Base-by-base conservation (phyloP, 495 filamentous ascomycete species). In the Neohortaea acidophila region DNA sequence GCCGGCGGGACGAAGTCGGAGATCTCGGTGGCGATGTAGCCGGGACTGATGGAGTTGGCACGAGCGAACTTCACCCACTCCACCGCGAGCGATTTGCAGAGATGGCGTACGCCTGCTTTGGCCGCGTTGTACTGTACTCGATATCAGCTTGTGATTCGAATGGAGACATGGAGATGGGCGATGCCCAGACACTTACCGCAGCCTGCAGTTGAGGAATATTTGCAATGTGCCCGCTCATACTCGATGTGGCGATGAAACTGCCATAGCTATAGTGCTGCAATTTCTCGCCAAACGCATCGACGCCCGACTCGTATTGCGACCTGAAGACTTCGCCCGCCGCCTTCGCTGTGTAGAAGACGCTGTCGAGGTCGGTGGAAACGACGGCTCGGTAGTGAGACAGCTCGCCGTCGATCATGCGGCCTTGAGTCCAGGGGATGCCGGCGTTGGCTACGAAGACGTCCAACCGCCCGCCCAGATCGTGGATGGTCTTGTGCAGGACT, bases 21-120 rank as follows among this genome's bases (percentile, higher is more conserved):
- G 48, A 92, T 79, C 50, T 84, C 84, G 0, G 84, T 93, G 18
- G 69, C 72, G 44, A 92, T 89, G 55, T 89, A 94, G 3, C 85
- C 85, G 1, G 85, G 86, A 2, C 78, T 85, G 22, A 94, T 60
- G 17, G 73, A 73, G 59, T 94, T 94, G 37, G 70, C 78, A 19
- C 85, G 69, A 8, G 85, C 85, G 52, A 84, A 92, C 20, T 74
- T 75, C 15, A 80, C 71, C 83, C 84, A 92, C 56, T 93, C 85
- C 19, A 92, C 70, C 1, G 84, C 81, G 10, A 94, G 66, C 14
- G 77, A 65, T 65, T 45, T 70, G 75, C 79, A 82, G n/a, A 89
- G 67, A 43, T 93, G 85, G 36, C 81, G 79, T 13, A 87, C 70
- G 9, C 71, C 85, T 9, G 83, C 78, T 63, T 94, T 94, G 25